Evolutionary conservation across 768 basidiomycete species (phyloP).

Genomic region (Boletus reticuloceps): DNA sequence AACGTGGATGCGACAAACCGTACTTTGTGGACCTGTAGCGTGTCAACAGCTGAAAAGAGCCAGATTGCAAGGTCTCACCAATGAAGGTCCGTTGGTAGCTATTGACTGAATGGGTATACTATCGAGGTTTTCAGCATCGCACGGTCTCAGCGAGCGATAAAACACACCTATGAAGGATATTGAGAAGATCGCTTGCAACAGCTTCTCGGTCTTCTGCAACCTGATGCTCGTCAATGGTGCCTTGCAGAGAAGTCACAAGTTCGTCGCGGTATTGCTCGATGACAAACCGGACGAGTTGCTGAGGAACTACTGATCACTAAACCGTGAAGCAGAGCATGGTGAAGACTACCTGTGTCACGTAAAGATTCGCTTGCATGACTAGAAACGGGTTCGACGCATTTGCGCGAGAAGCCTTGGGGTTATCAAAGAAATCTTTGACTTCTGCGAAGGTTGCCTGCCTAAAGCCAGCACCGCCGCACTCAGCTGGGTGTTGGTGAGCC

Average conservation of each 20-base stretch:
- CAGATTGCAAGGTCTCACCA: slow-evolving; percentile 41
- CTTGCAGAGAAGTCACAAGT: slow-evolving; percentile 66
- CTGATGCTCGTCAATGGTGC: slow-evolving; percentile 58
- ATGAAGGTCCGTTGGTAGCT: slow-evolving; percentile 81
- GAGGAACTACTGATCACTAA: neutral
- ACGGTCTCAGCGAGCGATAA: neutral
- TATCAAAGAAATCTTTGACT: slow-evolving; percentile 89
- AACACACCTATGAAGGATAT: slow-evolving; percentile 74
- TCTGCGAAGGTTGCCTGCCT: slow-evolving; percentile 82
- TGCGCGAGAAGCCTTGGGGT: slow-evolving; percentile 81
- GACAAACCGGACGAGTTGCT: slow-evolving; percentile 94
- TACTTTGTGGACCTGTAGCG: slow-evolving; percentile 78
- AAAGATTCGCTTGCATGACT: slow-evolving; percentile 90
- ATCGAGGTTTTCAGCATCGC: slow-evolving; percentile 6
- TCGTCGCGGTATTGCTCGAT: slow-evolving; percentile 92
- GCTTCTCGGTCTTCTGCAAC: slow-evolving; percentile 76
- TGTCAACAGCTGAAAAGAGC: neutral
- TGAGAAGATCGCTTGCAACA: slow-evolving; percentile 83
- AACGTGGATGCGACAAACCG: slow-evolving; percentile 91
- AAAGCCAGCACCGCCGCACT: slow-evolving; percentile 71
- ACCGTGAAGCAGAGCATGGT: neutral
- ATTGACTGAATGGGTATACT: slow-evolving; percentile 94
- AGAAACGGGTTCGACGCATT: slow-evolving; percentile 88
- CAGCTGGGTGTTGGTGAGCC: slow-evolving; percentile 49
- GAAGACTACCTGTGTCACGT: slow-evolving; percentile 76